These are phyloP conservation scores for Xenoacremonium recifei DNA, from an alignment of 2,329 filamentous ascomycete genomes.

Conservation along the genomic window DNA sequence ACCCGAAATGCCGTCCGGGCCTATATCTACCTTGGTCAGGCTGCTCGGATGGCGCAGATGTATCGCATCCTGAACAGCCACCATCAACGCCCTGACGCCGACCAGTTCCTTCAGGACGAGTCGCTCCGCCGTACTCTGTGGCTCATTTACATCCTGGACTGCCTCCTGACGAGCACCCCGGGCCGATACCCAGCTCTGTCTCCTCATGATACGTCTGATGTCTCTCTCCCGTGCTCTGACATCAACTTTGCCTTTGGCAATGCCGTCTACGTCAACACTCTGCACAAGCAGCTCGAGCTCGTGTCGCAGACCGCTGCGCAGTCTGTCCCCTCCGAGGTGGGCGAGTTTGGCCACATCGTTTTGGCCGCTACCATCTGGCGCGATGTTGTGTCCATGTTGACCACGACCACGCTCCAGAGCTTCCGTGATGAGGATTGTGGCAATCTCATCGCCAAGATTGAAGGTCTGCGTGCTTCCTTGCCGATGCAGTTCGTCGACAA, in stretches of 20 bases:
- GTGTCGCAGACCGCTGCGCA: constrained; percentile 35
- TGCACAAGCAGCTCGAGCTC: constrained; percentile 41
- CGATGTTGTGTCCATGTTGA: constrained; percentile 61
- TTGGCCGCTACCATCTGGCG: constrained; percentile 61
- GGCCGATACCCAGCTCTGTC: constrained; percentile 58
- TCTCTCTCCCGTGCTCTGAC: constrained; percentile 58
- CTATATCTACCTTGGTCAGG: constrained; percentile 62
- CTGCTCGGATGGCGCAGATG: constrained; percentile 65
- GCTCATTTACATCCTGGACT: constrained; percentile 63
- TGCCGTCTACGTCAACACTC: constrained; percentile 57
- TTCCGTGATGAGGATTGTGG: constrained; percentile 55
- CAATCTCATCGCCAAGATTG: constrained; percentile 53
- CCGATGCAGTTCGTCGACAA: constrained; percentile 62
- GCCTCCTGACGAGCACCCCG: constrained; percentile 60
- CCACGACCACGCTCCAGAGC: constrained; percentile 47
- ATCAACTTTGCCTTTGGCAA: constrained; percentile 64
- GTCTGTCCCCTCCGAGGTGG: constrained; percentile 48
- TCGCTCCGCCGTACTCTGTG: constrained; percentile 60
- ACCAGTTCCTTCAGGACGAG: constrained; percentile 60
- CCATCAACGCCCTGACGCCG: constrained; percentile 48
- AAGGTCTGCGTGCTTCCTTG: constrained; percentile 51
- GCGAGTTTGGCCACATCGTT: constrained; percentile 62
- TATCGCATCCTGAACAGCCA: constrained; percentile 58
- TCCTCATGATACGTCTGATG: constrained; percentile 52
- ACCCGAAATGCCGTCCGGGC: constrained; percentile 60